These are phyloP conservation scores for Trifolium subterraneum DNA, from an alignment of 306 rosid genomes.

Conservation along the genomic window DNA sequence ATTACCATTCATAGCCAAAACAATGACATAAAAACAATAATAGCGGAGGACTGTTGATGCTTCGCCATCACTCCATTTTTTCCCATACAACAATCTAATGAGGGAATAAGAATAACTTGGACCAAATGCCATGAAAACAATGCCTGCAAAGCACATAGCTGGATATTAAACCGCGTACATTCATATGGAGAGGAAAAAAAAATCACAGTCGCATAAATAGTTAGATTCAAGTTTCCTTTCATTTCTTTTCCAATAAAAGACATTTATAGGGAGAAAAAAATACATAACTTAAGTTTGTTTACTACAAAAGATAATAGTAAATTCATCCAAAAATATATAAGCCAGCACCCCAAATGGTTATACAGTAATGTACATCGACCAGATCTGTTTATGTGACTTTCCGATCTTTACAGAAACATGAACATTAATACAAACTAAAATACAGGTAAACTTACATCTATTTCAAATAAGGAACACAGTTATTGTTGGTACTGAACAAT, in stretches of 20 bases:
- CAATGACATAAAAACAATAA: slow-evolving; percentile 80
- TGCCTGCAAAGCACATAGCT: slow-evolving; percentile 61
- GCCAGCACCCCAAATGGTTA: slow-evolving; percentile 25
- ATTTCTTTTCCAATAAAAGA: not conserved
- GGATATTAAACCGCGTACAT: slow-evolving; percentile 12
- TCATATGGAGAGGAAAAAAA: too few species aligned
- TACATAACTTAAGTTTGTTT: not conserved
- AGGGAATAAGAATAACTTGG: slow-evolving; percentile 96
- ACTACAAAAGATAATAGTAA: slow-evolving; percentile 12
- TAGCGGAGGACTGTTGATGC: slow-evolving; percentile 84
- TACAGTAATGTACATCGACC: not conserved
- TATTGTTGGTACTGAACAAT: too few species aligned
- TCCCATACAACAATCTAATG: slow-evolving; percentile 85
- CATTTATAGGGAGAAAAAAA: not conserved
- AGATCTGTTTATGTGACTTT: slow-evolving; percentile 14
- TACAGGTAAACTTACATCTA: too few species aligned
- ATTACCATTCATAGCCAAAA: slow-evolving; percentile 94
- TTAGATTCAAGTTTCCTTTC: slow-evolving; percentile 13
- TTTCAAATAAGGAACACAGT: too few species aligned
- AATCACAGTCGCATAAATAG: not conserved
- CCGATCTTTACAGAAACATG: too few species aligned
- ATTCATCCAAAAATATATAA: not conserved
- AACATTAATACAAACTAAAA: too few species aligned
- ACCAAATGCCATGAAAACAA: slow-evolving; percentile 91
- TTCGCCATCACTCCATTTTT: slow-evolving; percentile 96